These are phyloP conservation scores for Fusarium torreyae DNA, from an alignment of 2,329 filamentous ascomycete genomes.

Conservation along the genomic window DNA sequence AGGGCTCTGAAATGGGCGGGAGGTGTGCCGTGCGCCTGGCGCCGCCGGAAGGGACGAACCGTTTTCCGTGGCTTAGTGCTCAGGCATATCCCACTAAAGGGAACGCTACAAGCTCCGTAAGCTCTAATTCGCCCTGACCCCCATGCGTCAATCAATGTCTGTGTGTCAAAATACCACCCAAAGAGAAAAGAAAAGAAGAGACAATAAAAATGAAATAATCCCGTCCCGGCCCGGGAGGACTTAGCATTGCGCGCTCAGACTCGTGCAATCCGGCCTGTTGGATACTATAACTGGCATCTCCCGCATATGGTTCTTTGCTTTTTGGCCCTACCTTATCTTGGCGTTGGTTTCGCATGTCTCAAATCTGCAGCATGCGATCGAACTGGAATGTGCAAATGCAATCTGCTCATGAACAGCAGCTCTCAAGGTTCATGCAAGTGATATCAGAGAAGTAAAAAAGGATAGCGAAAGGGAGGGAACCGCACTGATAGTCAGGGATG, in stretches of 20 bases:
- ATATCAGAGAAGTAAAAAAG: not conserved
- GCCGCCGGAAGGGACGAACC: constrained; percentile 38
- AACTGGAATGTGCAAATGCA: constrained; percentile 8
- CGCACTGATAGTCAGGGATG: constrained; percentile 7
- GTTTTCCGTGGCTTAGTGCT: constrained; percentile 20
- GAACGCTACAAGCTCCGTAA: not conserved
- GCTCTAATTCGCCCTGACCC: constrained; percentile 18
- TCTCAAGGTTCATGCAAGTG: constrained; percentile 16
- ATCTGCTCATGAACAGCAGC: constrained; percentile 1
- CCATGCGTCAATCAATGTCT: constrained; percentile 35
- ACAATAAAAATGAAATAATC: constrained; percentile 28
- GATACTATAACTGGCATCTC: constrained; percentile 25
- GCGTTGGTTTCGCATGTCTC: constrained; percentile 16
- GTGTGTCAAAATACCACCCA: constrained; percentile 31
- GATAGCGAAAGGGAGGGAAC: not conserved
- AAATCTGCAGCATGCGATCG: constrained; percentile 12
- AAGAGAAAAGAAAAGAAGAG: constrained; percentile 3
- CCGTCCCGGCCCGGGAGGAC: constrained; percentile 21
- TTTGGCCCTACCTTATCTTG: not conserved
- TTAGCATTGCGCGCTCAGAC: constrained; percentile 43
- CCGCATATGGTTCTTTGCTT: constrained; percentile 16
- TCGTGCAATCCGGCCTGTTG: constrained; percentile 34
- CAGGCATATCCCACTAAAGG: not conserved
- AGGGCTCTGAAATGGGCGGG: not conserved
- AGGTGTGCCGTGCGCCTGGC: constrained; percentile 30